Evolutionary conservation across 768 basidiomycete species (phyloP).

Genomic region (Trametes meyenii): DNA sequence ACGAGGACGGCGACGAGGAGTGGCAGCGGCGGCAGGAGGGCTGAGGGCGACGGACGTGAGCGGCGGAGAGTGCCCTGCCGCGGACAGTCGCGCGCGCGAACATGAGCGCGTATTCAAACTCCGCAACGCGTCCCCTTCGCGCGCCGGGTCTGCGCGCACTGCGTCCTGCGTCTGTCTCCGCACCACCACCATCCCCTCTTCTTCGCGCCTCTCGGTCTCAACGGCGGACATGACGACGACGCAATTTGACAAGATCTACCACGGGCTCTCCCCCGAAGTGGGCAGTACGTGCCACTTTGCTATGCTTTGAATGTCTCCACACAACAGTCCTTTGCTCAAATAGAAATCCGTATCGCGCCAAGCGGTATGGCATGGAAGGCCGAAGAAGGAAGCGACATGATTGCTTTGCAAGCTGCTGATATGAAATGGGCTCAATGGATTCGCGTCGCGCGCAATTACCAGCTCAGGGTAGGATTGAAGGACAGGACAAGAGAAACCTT

Average conservation of each 20-base stretch:
- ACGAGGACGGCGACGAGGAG: constrained; percentile 1
- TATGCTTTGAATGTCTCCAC: not conserved
- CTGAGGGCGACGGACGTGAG: constrained; percentile 5
- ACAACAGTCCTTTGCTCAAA: constrained; percentile 6
- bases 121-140: constrained; percentile 33
- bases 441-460: constrained; percentile 89
- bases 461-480: constrained; percentile 82
- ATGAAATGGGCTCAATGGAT: constrained; percentile 93
- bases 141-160: constrained; percentile 18
- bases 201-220: constrained; percentile 20
- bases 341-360: constrained; percentile 85
- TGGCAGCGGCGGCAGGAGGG: constrained; percentile 2
- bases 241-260: constrained; percentile 86
- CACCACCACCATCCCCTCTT: constrained; percentile 23
- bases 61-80: not conserved
- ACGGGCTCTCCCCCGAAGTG: constrained; percentile 67
- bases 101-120: constrained; percentile 30
- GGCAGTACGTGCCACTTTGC: constrained; percentile 70
- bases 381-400: constrained; percentile 62
- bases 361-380: constrained; percentile 97
- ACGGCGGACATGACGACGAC: constrained; percentile 61
- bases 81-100: constrained; percentile 21
- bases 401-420: constrained; percentile 65
- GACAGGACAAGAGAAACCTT: constrained; percentile 82
- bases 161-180: constrained; percentile 18